These are phyloP conservation scores for Castanea sativa DNA, from an alignment of 306 rosid genomes.

Conservation along the genomic window DNA sequence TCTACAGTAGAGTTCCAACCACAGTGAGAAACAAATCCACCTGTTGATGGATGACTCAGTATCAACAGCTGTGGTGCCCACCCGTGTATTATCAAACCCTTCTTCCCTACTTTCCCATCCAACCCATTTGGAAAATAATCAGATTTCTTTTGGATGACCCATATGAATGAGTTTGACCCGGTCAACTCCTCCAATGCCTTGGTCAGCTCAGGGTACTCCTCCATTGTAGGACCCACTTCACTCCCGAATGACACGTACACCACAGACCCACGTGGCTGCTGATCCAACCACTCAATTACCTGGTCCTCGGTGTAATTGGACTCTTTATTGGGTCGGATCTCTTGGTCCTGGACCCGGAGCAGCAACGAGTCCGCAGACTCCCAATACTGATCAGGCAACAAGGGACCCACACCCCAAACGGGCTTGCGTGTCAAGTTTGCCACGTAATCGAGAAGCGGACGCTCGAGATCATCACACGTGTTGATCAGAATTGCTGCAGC, in stretches of 20 bases:
- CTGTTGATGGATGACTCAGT: slow-evolving; percentile 67
- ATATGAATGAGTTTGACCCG: slow-evolving; percentile 34
- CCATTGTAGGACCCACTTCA: slow-evolving; percentile 46
- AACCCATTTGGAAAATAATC: slow-evolving; percentile 41
- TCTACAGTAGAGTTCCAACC: slow-evolving; percentile 79
- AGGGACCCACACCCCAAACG: slow-evolving; percentile 74
- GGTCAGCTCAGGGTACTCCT: slow-evolving; percentile 41
- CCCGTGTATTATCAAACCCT: slow-evolving; percentile 59
- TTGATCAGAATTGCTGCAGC: slow-evolving; percentile 48
- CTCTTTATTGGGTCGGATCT: slow-evolving; percentile 22
- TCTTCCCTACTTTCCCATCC: slow-evolving; percentile 30
- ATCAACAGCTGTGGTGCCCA: slow-evolving; percentile 81
- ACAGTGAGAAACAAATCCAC: slow-evolving; percentile 68
- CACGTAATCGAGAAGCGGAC: slow-evolving; percentile 43
- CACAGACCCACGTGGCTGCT: slow-evolving; percentile 47
- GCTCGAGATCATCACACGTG: slow-evolving; percentile 75
- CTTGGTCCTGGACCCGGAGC: slow-evolving; percentile 23
- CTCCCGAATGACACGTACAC: slow-evolving; percentile 56
- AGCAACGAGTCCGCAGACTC: slow-evolving; percentile 34
- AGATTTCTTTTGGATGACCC: slow-evolving; percentile 45
- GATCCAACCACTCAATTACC: slow-evolving; percentile 55
- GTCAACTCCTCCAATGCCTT: slow-evolving; percentile 38
- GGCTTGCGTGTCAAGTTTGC: slow-evolving; percentile 28
- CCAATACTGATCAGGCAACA: slow-evolving; percentile 63
- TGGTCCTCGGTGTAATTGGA: slow-evolving; percentile 46